A percentile compares a stretch with the other conserved stretches of the same genome.
Conservation (phyloP, 148 eudicot genomes). For the Rhododendron molle region DNA sequence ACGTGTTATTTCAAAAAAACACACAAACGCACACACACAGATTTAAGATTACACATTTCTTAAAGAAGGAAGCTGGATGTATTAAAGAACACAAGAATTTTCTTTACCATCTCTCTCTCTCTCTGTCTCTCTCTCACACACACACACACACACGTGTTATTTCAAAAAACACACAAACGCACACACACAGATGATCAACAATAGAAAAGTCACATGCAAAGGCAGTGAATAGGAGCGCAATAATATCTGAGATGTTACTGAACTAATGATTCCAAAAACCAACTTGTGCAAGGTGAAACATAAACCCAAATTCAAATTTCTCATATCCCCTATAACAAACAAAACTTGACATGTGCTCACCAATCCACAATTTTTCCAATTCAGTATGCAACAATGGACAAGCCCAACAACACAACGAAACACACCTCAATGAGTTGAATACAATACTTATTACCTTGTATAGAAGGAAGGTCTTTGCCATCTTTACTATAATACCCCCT, state of each 20-base stretch:
- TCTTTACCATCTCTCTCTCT: no score
- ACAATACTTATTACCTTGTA: conserved; percentile 53
- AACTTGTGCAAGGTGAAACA: neutral
- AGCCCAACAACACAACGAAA: neutral
- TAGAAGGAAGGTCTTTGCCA: conserved; percentile 74
- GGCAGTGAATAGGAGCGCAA: neutral
- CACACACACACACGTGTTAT: no score
- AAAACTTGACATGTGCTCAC: neutral
- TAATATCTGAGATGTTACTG: neutral
- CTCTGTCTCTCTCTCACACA: no score
- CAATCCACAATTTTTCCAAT: neutral
- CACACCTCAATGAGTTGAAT: neutral
- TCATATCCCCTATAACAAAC: neutral
- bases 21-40: neutral
- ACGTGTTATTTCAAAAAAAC: neutral
- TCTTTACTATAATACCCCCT: conserved; percentile 84
- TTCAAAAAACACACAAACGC: no score
- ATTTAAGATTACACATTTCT: no score
- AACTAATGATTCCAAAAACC: neutral
- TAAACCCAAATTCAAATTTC: neutral
- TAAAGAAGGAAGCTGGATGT: no score
- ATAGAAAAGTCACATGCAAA: neutral
- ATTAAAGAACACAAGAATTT: no score
- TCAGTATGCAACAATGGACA: neutral
- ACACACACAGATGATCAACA: neutral